Conservation (phyloP, 768 basidiomycete species). For the Lactarius trivialis region DNA sequence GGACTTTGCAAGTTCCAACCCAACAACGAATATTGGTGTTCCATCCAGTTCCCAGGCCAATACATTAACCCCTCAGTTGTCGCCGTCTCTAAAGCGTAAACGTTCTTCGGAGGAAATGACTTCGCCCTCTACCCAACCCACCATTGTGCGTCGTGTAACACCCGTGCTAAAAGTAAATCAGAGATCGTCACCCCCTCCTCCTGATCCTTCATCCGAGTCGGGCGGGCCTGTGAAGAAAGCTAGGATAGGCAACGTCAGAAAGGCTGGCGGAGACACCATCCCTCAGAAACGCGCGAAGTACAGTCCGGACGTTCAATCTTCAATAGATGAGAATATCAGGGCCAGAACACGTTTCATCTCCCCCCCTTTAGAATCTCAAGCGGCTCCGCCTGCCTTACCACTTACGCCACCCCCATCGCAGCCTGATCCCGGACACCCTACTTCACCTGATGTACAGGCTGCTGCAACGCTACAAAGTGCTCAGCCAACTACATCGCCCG, state of each 20-base stretch:
- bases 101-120: slow-evolving; percentile 6
- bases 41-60: slow-evolving; percentile 5
- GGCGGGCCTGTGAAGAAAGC: slow-evolving; percentile 5
- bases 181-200: background rate
- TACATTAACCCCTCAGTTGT: slow-evolving; percentile 7
- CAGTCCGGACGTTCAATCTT: background rate
- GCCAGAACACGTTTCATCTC: background rate
- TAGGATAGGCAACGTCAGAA: slow-evolving; percentile 9
- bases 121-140: slow-evolving; percentile 9
- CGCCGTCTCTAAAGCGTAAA: slow-evolving; percentile 17
- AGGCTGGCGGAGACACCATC: slow-evolving; percentile 2
- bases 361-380: background rate
- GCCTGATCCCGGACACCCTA: background rate
- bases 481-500: background rate
- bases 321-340: background rate
- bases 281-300: background rate
- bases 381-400: background rate
- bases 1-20: background rate
- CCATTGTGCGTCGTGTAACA: slow-evolving; percentile 10
- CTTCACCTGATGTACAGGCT: background rate
- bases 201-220: background rate
- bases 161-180: background rate
- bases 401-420: background rate
- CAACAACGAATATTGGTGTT: background rate
- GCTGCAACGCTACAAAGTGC: background rate